Base-by-base conservation (phyloP, 805 yeast species). In the Saturnispora silvae region DNA sequence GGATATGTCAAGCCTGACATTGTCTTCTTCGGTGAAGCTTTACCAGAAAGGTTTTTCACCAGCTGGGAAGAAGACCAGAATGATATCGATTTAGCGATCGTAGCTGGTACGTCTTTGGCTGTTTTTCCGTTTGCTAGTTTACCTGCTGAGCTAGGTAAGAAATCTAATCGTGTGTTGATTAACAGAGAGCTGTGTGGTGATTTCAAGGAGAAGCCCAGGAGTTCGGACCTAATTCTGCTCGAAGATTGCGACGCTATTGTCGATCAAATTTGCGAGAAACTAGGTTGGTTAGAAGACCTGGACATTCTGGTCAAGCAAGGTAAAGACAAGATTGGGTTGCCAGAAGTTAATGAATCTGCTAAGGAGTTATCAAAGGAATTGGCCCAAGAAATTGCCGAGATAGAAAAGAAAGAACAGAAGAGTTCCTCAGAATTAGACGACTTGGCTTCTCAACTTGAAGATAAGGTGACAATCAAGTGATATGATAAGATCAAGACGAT, bases 1-100 rank as follows among this genome's bases (percentile, higher is more conserved):
- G 94, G 95, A 0, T 68, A 75, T 22, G 83, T 92, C 20, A 89
- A 89, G 52, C 98, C 97, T 0, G 89, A 83, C 50, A 92, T 89
- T 47, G 95, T 86, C 1, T 89, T 89, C 51, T 92, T 86, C 60
- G 97, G 97, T 3, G 98, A 89, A 55, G 70, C 77, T 2, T 64
- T 89, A 20, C 97, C 97, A 0, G 49, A 48, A 1, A 60, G 63
- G 38, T 83, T 86, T 50, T 87, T 81, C 56, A 71, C 72, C 2
- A 48, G 57, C 10, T 77, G 92, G 81, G 89, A 80, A 3, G 61
- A 63, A 16, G 73, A 71, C 41, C 51, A 63, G 3, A 63, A 65
- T 2, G 65, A 58, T 16, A 59, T 76, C 19, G 85, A 79, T 47
- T 54, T 87, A 20, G 84, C 85, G 0, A 73, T 89, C 17, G 86